Evolutionary conservation across 2,329 filamentous ascomycete species (phyloP), one percentile per base, ranked within the genome.

Genomic region (Microsporum ferrugineum): DNA sequence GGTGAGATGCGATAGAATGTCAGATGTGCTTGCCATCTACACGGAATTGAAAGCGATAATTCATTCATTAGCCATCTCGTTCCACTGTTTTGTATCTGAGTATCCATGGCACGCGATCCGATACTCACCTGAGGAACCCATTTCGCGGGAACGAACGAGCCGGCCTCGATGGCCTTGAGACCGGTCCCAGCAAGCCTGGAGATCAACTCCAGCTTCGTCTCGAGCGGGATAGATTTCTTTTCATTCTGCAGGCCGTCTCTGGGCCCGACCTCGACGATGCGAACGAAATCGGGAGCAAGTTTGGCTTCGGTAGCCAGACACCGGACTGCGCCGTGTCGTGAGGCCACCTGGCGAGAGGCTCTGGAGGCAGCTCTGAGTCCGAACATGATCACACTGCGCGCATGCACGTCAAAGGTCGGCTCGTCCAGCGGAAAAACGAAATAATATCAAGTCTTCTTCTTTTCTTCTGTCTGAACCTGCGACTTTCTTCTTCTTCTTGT

Each of bases 1-100:
- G 59, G 84, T 73, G 36, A 85, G 71, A 55, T 79, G 75, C 60
- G 82, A 75, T 36, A 85, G 78, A 27, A 86, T 84, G 61, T 84
- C 78, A 51, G 82, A 78, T 6, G 84, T 85, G 62, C 83, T 84
- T 12, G 82, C 84, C 84, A 87, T 87, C 83, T 85, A 62, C 31
- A 60, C 10, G 14, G 14, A 47, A 33, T 43, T 17, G 45, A 49
- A 55, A 23, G 27, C 34, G 17, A 23, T 23, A 23, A 23, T 51
- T 5, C 33, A 4, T 59, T 5, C n/a, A 45, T 53, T 45, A 53
- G 49, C 36, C 51, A 3, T 12, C 27, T 12, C 3, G 45, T 17
- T 34, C n/a, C 5, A 5, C 7, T 36, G 17, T 31, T 14, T 57
- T 51, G 57, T 23, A 7, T 14, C 29, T 1, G 10, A 2, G 36